Evolutionary conservation across 306 rosid species (phyloP).

Genomic region (Boehmeria nivea): DNA sequence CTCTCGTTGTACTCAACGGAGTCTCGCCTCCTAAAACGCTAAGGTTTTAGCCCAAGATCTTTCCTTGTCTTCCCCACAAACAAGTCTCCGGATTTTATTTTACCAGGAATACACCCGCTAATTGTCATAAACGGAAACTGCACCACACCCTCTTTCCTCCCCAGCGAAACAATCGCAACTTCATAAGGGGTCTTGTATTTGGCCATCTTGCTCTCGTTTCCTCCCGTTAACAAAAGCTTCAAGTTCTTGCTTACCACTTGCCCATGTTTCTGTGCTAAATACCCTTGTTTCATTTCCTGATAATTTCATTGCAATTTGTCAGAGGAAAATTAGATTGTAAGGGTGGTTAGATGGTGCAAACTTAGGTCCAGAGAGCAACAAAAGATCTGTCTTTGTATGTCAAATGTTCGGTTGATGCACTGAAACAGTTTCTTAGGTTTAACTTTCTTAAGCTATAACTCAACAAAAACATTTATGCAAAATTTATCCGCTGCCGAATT

Average conservation of each 20-base stretch:
- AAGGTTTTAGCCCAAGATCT: conserved; percentile 46
- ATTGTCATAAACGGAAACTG: conserved; percentile 26
- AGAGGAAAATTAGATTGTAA: neutral
- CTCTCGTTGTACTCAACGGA: no score
- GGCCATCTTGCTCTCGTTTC: conserved; percentile 22
- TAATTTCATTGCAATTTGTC: neutral
- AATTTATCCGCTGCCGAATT: no score
- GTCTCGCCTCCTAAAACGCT: no score
- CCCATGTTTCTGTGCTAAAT: conserved; percentile 21
- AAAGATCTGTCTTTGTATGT: neutral
- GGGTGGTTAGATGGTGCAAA: neutral
- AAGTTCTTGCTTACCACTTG: conserved; percentile 27
- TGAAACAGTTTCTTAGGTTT: neutral
- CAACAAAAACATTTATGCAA: no score
- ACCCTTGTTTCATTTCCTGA: conserved; percentile 38
- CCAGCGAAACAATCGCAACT: conserved; percentile 32
- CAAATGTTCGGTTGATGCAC: neutral
- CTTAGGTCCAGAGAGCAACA: neutral
- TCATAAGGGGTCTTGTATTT: conserved; percentile 20
- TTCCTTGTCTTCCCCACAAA: conserved; percentile 76
- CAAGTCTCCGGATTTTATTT: conserved; percentile 71
- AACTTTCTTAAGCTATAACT: no score
- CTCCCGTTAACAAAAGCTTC: conserved; percentile 19
- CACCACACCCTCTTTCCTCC: conserved; percentile 42
- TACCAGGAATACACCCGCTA: conserved; percentile 57